Base-by-base conservation (phyloP, 495 filamentous ascomycete species). In the Baudoinia panamericana region DNA sequence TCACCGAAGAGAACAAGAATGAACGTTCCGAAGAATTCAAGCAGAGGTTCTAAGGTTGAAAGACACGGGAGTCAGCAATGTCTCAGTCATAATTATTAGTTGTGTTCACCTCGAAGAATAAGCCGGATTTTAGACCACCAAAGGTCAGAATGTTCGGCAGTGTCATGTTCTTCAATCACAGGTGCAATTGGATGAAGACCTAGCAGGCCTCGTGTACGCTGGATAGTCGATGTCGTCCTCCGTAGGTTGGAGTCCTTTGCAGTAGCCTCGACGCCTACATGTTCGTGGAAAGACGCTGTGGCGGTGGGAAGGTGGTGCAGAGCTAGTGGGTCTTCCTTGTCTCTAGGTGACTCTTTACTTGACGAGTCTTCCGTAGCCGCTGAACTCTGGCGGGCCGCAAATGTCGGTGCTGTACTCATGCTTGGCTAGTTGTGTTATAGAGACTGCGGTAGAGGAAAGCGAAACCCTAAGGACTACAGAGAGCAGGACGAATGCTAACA, bases 71-170 rank as follows among this genome's bases (percentile, higher is more conserved):
- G 36, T 39, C 12, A 10, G 15, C 15, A 9, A 9, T 9, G 7
- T 10, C 9, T 9, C 15, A 33, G 30, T 17, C 30, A 9, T 7
- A 8, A 33, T 33, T 7, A 8, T 9, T 9, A 16, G 30, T 9
- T 33, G 17, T 9, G 9, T 9, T 16, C 9, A 33, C 8, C 73
- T 37, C 64, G 61, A 11, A 69, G 49, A 9, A 52, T 44, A 3
- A 58, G 52, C 10, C 71, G 56, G 15, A 72, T 55, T 20, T 55
- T 59, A 38, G 56, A 64, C 72, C 71, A 74, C 15, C 60, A 52
- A 3, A 67, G 51, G 13, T 53, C 40, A 7, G 17, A 19, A 16
- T 48, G 45, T 15, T 26, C 19, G 1, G 31, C 26, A 9, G 7
- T 10, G 25, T 53, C 50, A 21, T 53, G 50, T 30, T 53, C 45